Conservation (phyloP, 2,329 filamentous ascomycete genomes). For the Microsporum audouinii region DNA sequence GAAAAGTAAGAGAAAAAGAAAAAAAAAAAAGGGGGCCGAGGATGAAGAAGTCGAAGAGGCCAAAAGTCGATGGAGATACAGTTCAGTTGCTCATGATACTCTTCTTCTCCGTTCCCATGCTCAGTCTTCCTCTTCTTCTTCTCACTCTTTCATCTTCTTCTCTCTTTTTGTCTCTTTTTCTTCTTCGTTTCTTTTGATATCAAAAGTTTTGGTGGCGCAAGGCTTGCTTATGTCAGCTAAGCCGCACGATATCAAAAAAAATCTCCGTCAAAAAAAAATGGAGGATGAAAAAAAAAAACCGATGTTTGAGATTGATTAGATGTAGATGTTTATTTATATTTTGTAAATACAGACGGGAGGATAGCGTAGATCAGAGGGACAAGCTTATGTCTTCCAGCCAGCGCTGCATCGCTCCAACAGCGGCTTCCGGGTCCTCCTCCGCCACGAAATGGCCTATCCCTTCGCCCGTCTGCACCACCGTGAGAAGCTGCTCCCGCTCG, state of each 20-base stretch:
- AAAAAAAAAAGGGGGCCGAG: background rate
- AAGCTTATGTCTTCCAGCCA: slow-evolving; percentile 4
- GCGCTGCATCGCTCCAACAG: slow-evolving; percentile 11
- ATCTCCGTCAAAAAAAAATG: background rate
- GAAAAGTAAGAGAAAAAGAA: background rate
- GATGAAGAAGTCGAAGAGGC: background rate
- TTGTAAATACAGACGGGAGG: too few relatives aligned
- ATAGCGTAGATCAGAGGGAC: too few relatives aligned
- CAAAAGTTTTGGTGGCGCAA: too few relatives aligned
- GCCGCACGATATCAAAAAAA: too few relatives aligned
- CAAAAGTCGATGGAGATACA: background rate
- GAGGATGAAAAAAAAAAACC: background rate
- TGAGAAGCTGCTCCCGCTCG: slow-evolving; percentile 22
- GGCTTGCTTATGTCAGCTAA: too few relatives aligned
- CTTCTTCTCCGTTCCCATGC: background rate
- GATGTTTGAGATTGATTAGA: too few relatives aligned
- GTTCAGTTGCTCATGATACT: background rate
- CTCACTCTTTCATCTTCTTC: background rate
- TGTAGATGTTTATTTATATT: too few relatives aligned
- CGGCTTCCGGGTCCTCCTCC: slow-evolving; percentile 34
- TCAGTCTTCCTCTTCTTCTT: background rate
- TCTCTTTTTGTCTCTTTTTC: background rate
- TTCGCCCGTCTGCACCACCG: slow-evolving; percentile 28
- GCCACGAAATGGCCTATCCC: slow-evolving; percentile 35
- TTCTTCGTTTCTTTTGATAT: background rate